Conservation (phyloP, 148 eudicot species). For the Suaeda aralocaspica region DNA sequence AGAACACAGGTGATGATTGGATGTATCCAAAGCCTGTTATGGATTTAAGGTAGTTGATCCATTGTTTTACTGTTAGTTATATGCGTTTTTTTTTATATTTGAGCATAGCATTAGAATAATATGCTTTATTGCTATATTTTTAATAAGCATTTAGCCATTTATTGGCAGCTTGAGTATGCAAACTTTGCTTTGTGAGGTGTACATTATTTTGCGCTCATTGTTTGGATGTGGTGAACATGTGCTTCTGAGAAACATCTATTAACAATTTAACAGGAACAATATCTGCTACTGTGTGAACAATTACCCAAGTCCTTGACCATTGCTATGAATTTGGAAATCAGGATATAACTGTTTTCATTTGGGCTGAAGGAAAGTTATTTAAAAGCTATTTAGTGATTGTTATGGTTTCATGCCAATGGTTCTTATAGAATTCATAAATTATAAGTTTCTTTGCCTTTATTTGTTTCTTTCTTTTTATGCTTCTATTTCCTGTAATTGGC, state of each 20-base stretch:
- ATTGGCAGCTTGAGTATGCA: neutral
- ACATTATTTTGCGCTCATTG: neutral
- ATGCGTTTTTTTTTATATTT: neutral
- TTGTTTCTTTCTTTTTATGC: too few species aligned
- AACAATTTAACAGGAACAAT: neutral
- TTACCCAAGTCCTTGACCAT: neutral
- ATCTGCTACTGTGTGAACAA: too few species aligned
- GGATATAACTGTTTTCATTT: neutral
- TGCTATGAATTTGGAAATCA: neutral
- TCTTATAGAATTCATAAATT: too few species aligned
- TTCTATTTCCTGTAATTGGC: too few species aligned
- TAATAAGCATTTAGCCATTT: neutral
- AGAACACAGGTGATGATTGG: slow-evolving; percentile 90
- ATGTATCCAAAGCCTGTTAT: slow-evolving; percentile 98
- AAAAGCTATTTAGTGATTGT: neutral
- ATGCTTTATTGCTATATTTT: neutral
- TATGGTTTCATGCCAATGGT: too few species aligned
- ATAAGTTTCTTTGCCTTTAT: too few species aligned
- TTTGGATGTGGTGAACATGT: too few species aligned
- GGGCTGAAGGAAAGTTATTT: neutral
- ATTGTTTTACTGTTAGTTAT: neutral
- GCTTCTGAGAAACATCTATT: neutral
- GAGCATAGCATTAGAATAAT: neutral
- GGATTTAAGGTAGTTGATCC: slow-evolving; percentile 72
- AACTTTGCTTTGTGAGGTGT: neutral